A percentile compares a stretch with the other conserved stretches of the same genome.
Evolutionary conservation across 345 rosid genomes (phyloP).

Genomic region (Boechera stricta): DNA sequence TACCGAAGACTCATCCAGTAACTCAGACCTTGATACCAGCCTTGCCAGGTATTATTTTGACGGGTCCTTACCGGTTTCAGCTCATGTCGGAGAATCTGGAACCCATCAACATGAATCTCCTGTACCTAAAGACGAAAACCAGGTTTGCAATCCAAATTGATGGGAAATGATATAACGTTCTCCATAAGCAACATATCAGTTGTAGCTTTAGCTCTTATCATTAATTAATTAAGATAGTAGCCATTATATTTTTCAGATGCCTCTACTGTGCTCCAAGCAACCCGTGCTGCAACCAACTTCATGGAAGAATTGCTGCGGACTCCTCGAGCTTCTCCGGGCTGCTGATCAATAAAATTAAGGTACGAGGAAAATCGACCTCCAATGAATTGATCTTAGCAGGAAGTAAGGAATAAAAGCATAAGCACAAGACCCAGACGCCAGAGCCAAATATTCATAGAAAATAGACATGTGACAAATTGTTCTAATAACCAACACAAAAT

Average conservation of each 20-base stretch:
- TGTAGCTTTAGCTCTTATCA: not conserved
- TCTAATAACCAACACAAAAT: slow-evolving; percentile 2
- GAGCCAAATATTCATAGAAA: not conserved
- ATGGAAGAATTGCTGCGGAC: slow-evolving; percentile 84
- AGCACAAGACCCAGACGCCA: slow-evolving; percentile 6
- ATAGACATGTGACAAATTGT: not conserved
- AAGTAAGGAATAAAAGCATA: slow-evolving; percentile 10
- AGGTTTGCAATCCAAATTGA: slow-evolving; percentile 45
- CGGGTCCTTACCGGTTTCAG: slow-evolving; percentile 30
- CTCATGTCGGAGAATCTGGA: slow-evolving; percentile 37
- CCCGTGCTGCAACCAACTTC: slow-evolving; percentile 44
- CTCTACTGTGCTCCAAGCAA: slow-evolving; percentile 27
- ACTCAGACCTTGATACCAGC: slow-evolving; percentile 31
- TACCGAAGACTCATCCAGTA: slow-evolving; percentile 46
- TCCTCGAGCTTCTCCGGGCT: slow-evolving; percentile 57
- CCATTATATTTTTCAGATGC: slow-evolving; percentile 33
- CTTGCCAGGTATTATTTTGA: slow-evolving; percentile 44
- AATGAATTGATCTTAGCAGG: not conserved
- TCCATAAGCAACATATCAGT: not conserved
- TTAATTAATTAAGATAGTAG: not conserved
- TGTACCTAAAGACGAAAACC: slow-evolving; percentile 47
- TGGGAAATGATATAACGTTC: not conserved
- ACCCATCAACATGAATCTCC: slow-evolving; percentile 41
- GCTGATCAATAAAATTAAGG: slow-evolving; percentile 9
- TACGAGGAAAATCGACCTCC: not conserved